Base-by-base conservation (phyloP, 129 eudicot genomes). In the Scalesia atractyloides region DNA sequence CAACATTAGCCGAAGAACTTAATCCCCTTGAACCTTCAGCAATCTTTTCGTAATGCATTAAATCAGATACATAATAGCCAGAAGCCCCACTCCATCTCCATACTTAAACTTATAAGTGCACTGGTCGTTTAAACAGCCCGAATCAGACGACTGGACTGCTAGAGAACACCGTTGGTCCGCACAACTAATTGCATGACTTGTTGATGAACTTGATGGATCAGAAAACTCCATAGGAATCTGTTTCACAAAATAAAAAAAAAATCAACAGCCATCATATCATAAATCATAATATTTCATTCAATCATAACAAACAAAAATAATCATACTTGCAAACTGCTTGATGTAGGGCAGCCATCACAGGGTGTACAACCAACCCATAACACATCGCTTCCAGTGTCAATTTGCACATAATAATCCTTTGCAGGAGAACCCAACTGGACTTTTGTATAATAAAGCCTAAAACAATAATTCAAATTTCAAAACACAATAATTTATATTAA, bases 351-450 rank as follows among this genome's bases (percentile, higher is more conserved):
- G 60, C 96, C 98, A 20, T 56, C 70, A 81, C 98, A 93, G 11
- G 87, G 67, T 60, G 30, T 81, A 77, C 98, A 93, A 83, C 95
- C 69, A 64, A 93, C 94, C 98, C 98, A 93, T 73, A 93, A 64
- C 6, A 87, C 95, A 85, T 93, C 96, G 79, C 98, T 93, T 80
- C 98, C 98, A 0, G 96, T 89, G 73, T 93, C 98, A 36, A 93
- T 93, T 80, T 89, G 96, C 34, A 89, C 96, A 76, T 80, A 83
- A 80, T 85, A 93, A 53, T 93, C 96, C 75, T 77, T 83, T 44
- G 96, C 84, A 16, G 98, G 96, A 58, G 85, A 79, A 48, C 98
- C 98, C 80, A 93, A 73, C 77, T 74, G 82, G 30, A 93, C 96
- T 81, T 75, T 87, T 56, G 98, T 87, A 59, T 52, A 93, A 69